phyloP scores from a whole-genome alignment of 257 asterid species.

The Solanum sparsipilum region DNA sequence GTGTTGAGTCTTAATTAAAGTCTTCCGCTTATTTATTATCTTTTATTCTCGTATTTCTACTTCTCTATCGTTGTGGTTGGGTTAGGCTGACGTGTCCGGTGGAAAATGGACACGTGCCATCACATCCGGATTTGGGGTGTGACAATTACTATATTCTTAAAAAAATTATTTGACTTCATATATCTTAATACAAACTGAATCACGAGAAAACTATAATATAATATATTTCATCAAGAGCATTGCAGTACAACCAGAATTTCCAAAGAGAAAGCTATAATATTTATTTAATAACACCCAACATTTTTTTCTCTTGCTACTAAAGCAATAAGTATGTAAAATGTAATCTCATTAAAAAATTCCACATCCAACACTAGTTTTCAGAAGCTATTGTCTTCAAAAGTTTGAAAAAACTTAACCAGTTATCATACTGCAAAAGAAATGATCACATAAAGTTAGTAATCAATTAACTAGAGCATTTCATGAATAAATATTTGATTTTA shows the following conservation, averaged over 20 bases:
- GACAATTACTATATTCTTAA: too few relatives aligned
- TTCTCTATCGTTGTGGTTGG: too few relatives aligned
- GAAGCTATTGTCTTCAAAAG: background rate
- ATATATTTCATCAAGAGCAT: background rate
- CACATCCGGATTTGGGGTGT: too few relatives aligned
- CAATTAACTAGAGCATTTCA: background rate
- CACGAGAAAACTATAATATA: background rate
- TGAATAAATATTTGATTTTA: background rate
- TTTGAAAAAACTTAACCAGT: background rate
- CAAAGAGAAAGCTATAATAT: too few relatives aligned
- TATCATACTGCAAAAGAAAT: background rate
- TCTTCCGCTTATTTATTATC: too few relatives aligned
- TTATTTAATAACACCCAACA: background rate
- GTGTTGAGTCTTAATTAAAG: too few relatives aligned
- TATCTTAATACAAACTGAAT: background rate
- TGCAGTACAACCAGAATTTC: background rate
- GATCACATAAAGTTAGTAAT: background rate
- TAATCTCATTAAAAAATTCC: background rate
- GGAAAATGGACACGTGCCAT: too few relatives aligned
- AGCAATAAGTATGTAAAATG: background rate
- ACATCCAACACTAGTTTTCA: background rate
- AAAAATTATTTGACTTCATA: background rate
- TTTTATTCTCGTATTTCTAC: too few relatives aligned
- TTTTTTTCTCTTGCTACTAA: background rate
- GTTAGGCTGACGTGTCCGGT: too few relatives aligned